Percentiles rank a stretch among this genome's conserved stretches.
Conservation (phyloP, 1,284 basidiomycete species). For the Irpex sp. region DNA sequence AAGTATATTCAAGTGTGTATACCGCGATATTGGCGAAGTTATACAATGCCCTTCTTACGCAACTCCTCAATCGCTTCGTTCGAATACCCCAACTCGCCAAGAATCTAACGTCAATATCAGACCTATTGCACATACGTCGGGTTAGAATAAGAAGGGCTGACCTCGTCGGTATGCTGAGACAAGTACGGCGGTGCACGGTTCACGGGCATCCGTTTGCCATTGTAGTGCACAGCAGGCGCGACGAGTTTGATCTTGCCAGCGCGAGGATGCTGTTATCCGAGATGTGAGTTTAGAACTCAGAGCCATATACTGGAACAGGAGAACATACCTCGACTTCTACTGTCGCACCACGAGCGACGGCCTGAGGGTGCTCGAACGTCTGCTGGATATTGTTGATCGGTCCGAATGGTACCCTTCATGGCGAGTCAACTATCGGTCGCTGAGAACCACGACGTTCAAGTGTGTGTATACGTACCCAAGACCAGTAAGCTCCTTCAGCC, state of each 20-base stretch:
- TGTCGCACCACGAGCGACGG: constrained; percentile 57
- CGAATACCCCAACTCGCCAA: constrained; percentile 69
- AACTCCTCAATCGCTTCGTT: constrained; percentile 51
- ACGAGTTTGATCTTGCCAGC: constrained; percentile 85
- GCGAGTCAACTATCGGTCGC: neutral
- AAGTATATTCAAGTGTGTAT: neutral
- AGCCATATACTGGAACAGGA: no score
- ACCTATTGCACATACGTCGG: no score
- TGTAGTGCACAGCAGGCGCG: constrained; percentile 84
- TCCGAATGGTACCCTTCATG: constrained; percentile 77
- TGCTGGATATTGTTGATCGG: constrained; percentile 91
- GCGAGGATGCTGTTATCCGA: constrained; percentile 26
- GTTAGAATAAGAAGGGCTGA: neutral
- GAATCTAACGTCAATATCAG: constrained; percentile 33
- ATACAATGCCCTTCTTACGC: constrained; percentile 34
- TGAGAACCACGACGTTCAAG: neutral
- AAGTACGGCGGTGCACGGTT: constrained; percentile 79
- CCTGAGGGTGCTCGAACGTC: constrained; percentile 92
- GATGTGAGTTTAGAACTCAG: no score
- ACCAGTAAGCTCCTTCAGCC: constrained; percentile 73
- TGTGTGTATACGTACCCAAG: constrained; percentile 52
- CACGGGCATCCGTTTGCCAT: constrained; percentile 77
- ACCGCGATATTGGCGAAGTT: neutral
- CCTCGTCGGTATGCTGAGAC: constrained; percentile 81
- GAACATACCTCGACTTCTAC: constrained; percentile 58